Base-by-base conservation (phyloP, 805 yeast species). In the Starmera caribaea region DNA sequence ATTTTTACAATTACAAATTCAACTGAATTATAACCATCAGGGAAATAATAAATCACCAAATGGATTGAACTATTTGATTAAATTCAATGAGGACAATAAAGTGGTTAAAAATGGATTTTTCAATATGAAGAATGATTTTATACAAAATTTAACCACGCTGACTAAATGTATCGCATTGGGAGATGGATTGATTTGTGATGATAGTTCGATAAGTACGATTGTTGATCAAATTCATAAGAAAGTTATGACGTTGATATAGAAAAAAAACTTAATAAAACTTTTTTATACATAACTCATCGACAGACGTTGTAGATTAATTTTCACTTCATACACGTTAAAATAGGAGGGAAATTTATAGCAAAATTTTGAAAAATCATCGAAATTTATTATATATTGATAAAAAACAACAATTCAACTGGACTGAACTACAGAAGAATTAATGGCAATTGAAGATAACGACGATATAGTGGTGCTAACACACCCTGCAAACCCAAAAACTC, bases 361-460 rank as follows among this genome's bases (percentile, higher is more conserved):
- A n/a, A n/a, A n/a, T n/a, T n/a, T n/a, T n/a, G n/a, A n/a, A n/a
- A n/a, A n/a, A n/a, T n/a, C n/a, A n/a, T n/a, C n/a, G n/a, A n/a
- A n/a, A n/a, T n/a, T n/a, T n/a, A n/a, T n/a, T n/a, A n/a, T n/a
- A n/a, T n/a, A n/a, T n/a, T n/a, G n/a, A n/a, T n/a, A n/a, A n/a
- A n/a, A n/a, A n/a, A n/a, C n/a, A n/a, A n/a, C n/a, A n/a, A n/a
- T n/a, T n/a, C n/a, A n/a, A n/a, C n/a, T n/a, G n/a, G 8, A 5
- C 8, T 21, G 26, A 21, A 21, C 6, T n/a, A n/a, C n/a, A n/a
- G n/a, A n/a, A 31, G 8, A 6, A 15, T 39, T 16, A 45, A 81
- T 82, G 89, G 57, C 84, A 16, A 72, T 86, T 35, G 79, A 80
- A 63, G 81, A 79, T 51, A 68, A 75, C 24, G 86, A 72, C 29